phyloP scores from a whole-genome alignment of 257 asterid species.

The Parsonsia alboflavescens region DNA sequence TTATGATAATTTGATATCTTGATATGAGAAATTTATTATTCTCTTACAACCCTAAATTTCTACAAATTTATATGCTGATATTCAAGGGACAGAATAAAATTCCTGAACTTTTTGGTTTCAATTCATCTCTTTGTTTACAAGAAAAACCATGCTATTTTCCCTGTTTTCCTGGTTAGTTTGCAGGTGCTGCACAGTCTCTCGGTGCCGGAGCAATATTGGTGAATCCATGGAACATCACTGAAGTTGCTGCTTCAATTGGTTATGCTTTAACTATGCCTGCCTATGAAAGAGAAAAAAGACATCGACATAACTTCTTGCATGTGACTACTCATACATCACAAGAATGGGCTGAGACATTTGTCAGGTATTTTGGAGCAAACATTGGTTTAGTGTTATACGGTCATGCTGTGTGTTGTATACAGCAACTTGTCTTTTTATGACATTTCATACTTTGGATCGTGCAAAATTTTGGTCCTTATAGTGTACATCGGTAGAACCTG shows the following conservation, averaged over 20 bases:
- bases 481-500: background rate
- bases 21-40: too few species aligned
- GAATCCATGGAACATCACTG: constrained; percentile 89
- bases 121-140: background rate
- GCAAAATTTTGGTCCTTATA: too few species aligned
- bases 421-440: background rate
- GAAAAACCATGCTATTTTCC: background rate
- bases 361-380: constrained; percentile 40
- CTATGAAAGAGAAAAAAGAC: constrained; percentile 79
- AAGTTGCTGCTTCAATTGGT: constrained; percentile 75
- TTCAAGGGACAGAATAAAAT: background rate
- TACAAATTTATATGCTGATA: background rate
- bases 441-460: background rate
- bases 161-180: constrained; percentile 47
- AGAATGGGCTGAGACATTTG: constrained; percentile 96
- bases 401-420: background rate
- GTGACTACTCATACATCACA: constrained; percentile 85
- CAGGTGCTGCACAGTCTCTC: constrained; percentile 95
- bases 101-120: background rate
- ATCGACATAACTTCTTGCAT: constrained; percentile 75
- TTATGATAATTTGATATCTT: too few species aligned
- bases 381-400: background rate
- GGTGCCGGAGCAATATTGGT: constrained; percentile 94
- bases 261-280: constrained; percentile 77
- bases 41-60: too few species aligned